Base-by-base conservation (phyloP, 495 filamentous ascomycete genomes). In the Lasiosphaeria miniovina region DNA sequence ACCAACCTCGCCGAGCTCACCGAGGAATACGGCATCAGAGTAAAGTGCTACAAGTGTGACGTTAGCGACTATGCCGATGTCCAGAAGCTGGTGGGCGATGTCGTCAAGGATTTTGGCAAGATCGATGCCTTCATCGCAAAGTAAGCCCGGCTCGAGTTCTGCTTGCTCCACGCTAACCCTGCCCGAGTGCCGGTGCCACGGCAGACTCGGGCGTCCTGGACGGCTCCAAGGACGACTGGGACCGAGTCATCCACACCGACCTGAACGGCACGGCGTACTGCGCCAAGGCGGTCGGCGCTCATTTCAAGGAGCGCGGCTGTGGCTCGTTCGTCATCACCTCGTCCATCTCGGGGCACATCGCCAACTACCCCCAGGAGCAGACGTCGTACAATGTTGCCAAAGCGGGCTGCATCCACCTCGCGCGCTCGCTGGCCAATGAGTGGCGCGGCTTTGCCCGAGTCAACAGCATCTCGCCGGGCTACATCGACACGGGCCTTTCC, bases 311-410 rank as follows among this genome's bases (percentile, higher is more conserved):
- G 66, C 75, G 71, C 54, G 76, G 76, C 52, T 61, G 61, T 36
- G 76, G 76, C 36, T 74, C 73, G 40, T 68, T 79, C 55, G 78
- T 90, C 68, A 84, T 88, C 68, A 85, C 87, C 41, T 80, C 85
- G 6, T 88, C 86, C 48, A 78, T 78, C 68, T 85, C 80, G 32
- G 88, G 88, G 12, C 87, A 88, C 73, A 86, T 90, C 58, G 88
- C 83, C 74, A 91, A 91, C 71, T 89, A 79, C 75, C 88, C 88
- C 2, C 88, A 90, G 70, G 86, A 90, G 70, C 88, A 91, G 73
- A 89, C 87, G 11, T 83, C 80, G 14, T 91, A 91, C 79, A 91
- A 91, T 68, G 86, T 87, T 35, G 86, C 88, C 63, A 91, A 91
- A 77, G 87, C 88, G 4, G 75, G 75, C 12, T 77, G 74, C 61